These are phyloP conservation scores for Bauhinia variegata DNA, from an alignment of 306 rosid species.

Conservation along the genomic window DNA sequence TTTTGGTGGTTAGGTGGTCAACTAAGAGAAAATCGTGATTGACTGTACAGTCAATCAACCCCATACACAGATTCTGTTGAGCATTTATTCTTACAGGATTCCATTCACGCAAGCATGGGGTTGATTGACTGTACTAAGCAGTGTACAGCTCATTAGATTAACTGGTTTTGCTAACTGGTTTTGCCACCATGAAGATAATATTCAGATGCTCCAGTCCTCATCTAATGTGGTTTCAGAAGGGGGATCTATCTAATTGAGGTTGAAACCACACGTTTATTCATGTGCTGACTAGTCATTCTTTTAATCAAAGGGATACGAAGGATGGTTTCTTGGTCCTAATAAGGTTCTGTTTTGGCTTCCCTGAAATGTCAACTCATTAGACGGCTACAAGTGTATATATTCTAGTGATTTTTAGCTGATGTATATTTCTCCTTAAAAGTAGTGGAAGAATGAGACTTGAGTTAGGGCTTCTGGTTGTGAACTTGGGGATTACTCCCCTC, in stretches of 20 bases:
- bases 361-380: slow-evolving; percentile 11
- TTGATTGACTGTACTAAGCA: too few species aligned
- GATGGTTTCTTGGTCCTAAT: slow-evolving; percentile 9
- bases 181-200: not conserved
- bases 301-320: slow-evolving; percentile 13
- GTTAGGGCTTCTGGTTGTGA: not conserved
- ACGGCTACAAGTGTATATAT: not conserved
- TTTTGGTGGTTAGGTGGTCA: slow-evolving; percentile 35
- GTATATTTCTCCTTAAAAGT: slow-evolving; percentile 9
- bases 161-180: slow-evolving; percentile 19
- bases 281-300: slow-evolving; percentile 4
- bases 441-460: not conserved
- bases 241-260: slow-evolving; percentile 1
- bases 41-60: too few species aligned
- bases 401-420: not conserved
- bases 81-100: too few species aligned
- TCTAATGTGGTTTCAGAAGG: not conserved
- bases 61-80: too few species aligned
- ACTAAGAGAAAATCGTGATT: slow-evolving; percentile 7
- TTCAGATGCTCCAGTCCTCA: too few species aligned
- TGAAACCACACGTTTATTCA: not conserved
- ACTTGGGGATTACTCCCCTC: not conserved
- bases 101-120: too few species aligned
- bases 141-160: not conserved
- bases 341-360: slow-evolving; percentile 3